Evolutionary conservation across 2,329 filamentous ascomycete genomes (phyloP), one percentile per base, ranked within the genome.

Genomic region (Raffaelea arxii): DNA sequence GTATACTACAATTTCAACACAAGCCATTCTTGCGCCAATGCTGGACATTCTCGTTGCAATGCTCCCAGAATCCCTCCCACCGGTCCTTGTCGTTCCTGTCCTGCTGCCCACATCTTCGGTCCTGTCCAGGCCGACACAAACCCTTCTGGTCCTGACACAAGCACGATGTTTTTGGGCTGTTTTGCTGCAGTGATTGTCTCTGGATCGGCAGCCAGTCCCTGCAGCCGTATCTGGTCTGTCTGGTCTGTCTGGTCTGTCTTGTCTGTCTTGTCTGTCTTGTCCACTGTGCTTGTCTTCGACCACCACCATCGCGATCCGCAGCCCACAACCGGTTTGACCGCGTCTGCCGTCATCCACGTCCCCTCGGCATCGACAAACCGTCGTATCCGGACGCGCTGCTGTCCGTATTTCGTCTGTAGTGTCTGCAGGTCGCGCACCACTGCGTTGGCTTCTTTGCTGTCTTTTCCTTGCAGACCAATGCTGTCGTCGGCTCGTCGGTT

Each of bases 71-170:
- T 61, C 0, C 90, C 90, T 6, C 77, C 75, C 0, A 95, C 65
- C 0, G 77, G 72, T 0, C 90, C 90, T 58, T 95, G 89, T 11
- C 77, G 70, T 64, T 94, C 84, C 48, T 69, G 68, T 0, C 88
- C 87, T 24, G 75, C 74, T 11, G 72, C 68, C 85, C 87, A 94
- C 3, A 77, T 65, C 65, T 94, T 95, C 10, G 80, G 70, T 1
- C 92, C 91, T 3, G 88, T 87, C 65, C 85, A 86, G 53, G 84
- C 76, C 38, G 77, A 75, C 35, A 97, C 75, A 64, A 97, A 97
- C 1, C 92, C 91, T 46, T 94, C 87, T 0, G 92, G 91, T 0
- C 92, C 92, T 1, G 89, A 94, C 2, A 97, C 77, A 47, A 95
- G 71, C n/a, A 96, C 69, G 19, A 95, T 61, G 49, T 80, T 81